Evolutionary conservation across 139 green algal genomes (phyloP), one percentile per base, ranked within the genome.

Genomic region (Ettlia oleoabundans): DNA sequence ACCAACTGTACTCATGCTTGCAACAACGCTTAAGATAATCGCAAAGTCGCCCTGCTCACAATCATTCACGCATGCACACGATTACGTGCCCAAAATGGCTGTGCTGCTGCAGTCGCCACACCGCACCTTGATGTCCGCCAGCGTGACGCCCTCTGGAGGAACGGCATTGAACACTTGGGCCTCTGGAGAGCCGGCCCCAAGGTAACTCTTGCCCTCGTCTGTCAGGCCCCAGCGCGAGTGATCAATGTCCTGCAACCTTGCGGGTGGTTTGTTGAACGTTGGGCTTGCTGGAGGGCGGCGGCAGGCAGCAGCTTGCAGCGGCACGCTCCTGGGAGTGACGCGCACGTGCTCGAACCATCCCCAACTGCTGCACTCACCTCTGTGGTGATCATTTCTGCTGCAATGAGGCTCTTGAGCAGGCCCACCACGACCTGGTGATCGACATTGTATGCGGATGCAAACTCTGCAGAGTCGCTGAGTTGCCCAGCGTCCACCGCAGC

Each of bases 401-500:
- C 81, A 22, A 91, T 41, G 42, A 99, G 83, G 32, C 90, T 96
- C 87, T 97, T 97, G 30, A 98, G 94, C 4, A 89, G 58, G 24
- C 95, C 93, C 26, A 98, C 95, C 0, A 99, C 52, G 21, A 63
- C 87, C 13, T 87, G 84, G 84, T 98, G 95, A 26, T 97, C 91
- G 4, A 73, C 41, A 43, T 91, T 69, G 26, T 65, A 42, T 19
- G 32, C 26, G 19, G 22, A 62, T 32, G 76, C 76, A 64, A 74
- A 82, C 13, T 74, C 58, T 28, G 24, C 55, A 15, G 75, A 72
- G 58, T 70, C 75, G 6, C 26, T 7, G 8, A 81, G 28, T 38
- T 61, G 40, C 33, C 75, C 75, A 5, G 58, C 58, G 15, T 30
- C 75, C 30, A 81, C 40, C 22, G 55, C 38, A 30, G 38, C 58